phyloP scores from a whole-genome alignment of 1,284 basidiomycete species.

The Melanopsichium pennsylvanicum region DNA sequence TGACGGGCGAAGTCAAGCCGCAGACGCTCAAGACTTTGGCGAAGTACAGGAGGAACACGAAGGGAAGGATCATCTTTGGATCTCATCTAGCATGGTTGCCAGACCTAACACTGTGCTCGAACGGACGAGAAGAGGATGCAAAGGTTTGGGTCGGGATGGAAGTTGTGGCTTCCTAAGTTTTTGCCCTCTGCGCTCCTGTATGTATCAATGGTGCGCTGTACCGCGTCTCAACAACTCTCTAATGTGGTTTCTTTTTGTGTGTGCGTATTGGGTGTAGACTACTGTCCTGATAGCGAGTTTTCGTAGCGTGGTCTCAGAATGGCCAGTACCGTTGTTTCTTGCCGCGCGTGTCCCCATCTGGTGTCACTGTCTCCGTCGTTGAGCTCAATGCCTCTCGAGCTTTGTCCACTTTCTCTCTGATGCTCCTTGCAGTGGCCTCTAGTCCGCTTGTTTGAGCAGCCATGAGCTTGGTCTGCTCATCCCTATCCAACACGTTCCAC shows the following conservation, averaged over 20 bases:
- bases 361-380: not conserved
- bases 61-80: slow-evolving; percentile 40
- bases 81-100: slow-evolving; percentile 38
- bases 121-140: not conserved
- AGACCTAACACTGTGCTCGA: not conserved
- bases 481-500: slow-evolving; percentile 53
- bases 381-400: not conserved
- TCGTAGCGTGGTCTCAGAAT: slow-evolving; percentile 9
- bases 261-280: not conserved
- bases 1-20: slow-evolving; percentile 35
- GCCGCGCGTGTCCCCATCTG: not conserved
- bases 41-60: slow-evolving; percentile 27
- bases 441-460: slow-evolving; percentile 25
- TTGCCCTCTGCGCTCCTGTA: no score
- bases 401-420: slow-evolving; percentile 20
- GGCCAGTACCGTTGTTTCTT: slow-evolving; percentile 32
- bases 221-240: no score
- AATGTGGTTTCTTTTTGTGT: no score
- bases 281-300: no score
- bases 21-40: slow-evolving; percentile 40
- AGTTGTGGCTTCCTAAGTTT: slow-evolving; percentile 6
- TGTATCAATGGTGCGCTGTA: no score
- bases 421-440: slow-evolving; percentile 29
- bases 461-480: slow-evolving; percentile 48
- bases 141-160: slow-evolving; percentile 40